Evolutionary conservation across 2,329 filamentous ascomycete species (phyloP), one percentile per base, ranked within the genome.

Genomic region (Elsinoe necatrix): DNA sequence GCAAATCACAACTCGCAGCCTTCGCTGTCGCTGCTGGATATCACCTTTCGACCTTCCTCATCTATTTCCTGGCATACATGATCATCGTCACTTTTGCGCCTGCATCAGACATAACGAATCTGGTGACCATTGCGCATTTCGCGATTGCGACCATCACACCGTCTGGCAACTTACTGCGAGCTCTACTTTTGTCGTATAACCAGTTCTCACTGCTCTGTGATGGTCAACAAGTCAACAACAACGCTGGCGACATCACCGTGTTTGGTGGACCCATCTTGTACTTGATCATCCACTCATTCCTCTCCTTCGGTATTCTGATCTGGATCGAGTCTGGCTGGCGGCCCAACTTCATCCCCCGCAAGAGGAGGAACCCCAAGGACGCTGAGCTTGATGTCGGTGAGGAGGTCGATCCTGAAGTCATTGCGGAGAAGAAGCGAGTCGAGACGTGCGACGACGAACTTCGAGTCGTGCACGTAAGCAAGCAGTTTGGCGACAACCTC

Each of bases 231-330:
- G 71, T 90, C 18, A 81, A 84, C 1, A 73, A 76, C 0, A 85
- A 88, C 61, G 87, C 90, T 0, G 86, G 82, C 5, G 81, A 78
- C 3, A 81, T 95, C 29, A 77, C 78, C 0, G 80, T 85, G 25
- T 96, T 90, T 63, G 91, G 91, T 27, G 88, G 87, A 0, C 89
- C 89, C 0, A 92, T 95, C 34, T 70, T 93, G 0, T 95, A 95
- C 68, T 79, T 95, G 1, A 78, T 89, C 51, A 48, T 90, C 0
- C 91, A 96, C 66, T 81, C 82, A 0, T 68, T 88, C 21, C 58
- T 88, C 14, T 75, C 93, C 1, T 90, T 95, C 62, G 74, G 77
- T 0, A 70, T 90, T 12, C 76, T 96, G 0, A 75, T 95, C 12
- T 92, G 86, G 84, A 80, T 85, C 65, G 91, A 96, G 65, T 85